A percentile compares a stretch with the other conserved stretches of the same genome.
These are phyloP conservation scores for Phaeosphaeria sp. DNA, from an alignment of 2,329 filamentous ascomycete genomes.

Conservation along the genomic window DNA sequence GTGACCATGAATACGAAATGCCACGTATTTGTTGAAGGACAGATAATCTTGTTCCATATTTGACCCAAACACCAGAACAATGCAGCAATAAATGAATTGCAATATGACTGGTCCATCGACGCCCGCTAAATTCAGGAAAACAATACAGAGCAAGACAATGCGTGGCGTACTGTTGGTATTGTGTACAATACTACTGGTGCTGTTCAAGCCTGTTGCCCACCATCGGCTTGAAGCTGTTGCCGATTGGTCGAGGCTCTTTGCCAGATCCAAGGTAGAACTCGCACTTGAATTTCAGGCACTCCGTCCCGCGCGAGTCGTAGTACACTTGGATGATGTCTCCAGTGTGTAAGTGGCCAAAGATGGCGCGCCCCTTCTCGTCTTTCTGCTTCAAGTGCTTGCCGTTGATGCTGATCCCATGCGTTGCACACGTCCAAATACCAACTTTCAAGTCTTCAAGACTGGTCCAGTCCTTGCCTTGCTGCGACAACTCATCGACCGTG, in stretches of 20 bases:
- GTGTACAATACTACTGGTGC: not conserved
- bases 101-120: not conserved
- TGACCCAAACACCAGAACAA: constrained; percentile 2
- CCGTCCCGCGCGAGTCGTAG: constrained; percentile 51
- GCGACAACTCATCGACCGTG: constrained; percentile 51
- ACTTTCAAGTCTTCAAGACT: constrained; percentile 63
- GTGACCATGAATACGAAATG: not conserved
- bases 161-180: not conserved
- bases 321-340: constrained; percentile 81
- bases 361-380: constrained; percentile 56
- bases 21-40: not conserved
- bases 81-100: constrained; percentile 7
- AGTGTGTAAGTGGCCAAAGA: constrained; percentile 73
- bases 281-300: constrained; percentile 51
- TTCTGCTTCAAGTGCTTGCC: constrained; percentile 68
- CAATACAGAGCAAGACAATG: not conserved
- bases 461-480: constrained; percentile 60
- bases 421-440: constrained; percentile 81
- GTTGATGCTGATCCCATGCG: constrained; percentile 78
- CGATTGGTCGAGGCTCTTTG: constrained; percentile 31
- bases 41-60: not conserved
- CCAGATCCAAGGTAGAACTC: constrained; percentile 52
- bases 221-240: constrained; percentile 33
- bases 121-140: constrained; percentile 8
- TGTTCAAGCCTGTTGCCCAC: constrained; percentile 19